phyloP scores from a whole-genome alignment of 352 stramenopile species.

The Elongisporangium prolatum region DNA sequence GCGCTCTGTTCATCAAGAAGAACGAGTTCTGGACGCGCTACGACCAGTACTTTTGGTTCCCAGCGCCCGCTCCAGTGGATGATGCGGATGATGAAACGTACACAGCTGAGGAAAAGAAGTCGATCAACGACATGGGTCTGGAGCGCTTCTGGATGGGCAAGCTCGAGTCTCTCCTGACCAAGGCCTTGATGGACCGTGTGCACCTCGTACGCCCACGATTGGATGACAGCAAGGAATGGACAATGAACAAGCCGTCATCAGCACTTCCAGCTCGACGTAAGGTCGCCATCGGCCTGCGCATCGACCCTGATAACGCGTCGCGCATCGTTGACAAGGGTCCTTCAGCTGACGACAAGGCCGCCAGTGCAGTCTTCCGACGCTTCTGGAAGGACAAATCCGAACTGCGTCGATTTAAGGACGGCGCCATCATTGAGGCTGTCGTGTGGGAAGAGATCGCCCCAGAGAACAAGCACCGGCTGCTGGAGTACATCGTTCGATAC shows the following conservation, averaged over 20 bases:
- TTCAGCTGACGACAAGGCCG: constrained; percentile 71
- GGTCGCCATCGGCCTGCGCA: constrained; percentile 73
- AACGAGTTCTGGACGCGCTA: constrained; percentile 80
- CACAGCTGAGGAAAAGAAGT: constrained; percentile 56
- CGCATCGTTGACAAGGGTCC: constrained; percentile 89
- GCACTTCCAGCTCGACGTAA: constrained; percentile 38
- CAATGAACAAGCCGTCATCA: constrained; percentile 21
- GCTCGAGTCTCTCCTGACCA: constrained; percentile 36
- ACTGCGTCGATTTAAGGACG: constrained; percentile 88
- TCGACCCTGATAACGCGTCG: constrained; percentile 70
- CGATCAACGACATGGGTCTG: constrained; percentile 70
- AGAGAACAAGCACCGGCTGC: constrained; percentile 63
- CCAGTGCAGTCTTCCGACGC: constrained; percentile 64
- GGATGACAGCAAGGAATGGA: constrained; percentile 44
- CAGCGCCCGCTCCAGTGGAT: constrained; percentile 40
- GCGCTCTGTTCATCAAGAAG: constrained; percentile 79
- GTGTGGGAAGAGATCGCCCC: constrained; percentile 81
- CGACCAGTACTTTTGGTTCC: constrained; percentile 86
- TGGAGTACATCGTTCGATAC: constrained; percentile 75
- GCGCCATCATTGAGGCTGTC: constrained; percentile 85
- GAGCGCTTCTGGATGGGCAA: constrained; percentile 70
- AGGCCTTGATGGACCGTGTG: constrained; percentile 66
- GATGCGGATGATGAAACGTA: constrained; percentile 56
- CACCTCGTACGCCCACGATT: constrained; percentile 49
- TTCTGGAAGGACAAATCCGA: constrained; percentile 90